phyloP scores from a whole-genome alignment of 2,329 filamentous ascomycete species.

The Colletotrichum tofieldiae region DNA sequence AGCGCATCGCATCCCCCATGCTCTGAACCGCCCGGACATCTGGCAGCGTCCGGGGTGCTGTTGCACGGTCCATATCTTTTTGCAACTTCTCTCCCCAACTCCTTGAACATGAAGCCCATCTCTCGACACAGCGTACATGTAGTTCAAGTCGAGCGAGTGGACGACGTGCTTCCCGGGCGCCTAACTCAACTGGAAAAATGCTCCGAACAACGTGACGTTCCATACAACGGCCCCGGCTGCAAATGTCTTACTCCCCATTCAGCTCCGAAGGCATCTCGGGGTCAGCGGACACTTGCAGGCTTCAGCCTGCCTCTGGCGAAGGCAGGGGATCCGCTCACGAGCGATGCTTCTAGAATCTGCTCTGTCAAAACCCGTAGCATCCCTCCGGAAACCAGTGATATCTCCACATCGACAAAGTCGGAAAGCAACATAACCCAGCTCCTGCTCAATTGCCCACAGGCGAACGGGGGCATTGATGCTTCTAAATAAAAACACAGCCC shows the following conservation, averaged over 20 bases:
- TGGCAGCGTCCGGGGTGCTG: slow-evolving; percentile 5
- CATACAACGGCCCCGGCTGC: too few relatives aligned
- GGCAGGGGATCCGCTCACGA: not conserved
- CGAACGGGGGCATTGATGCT: not conserved
- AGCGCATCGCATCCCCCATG: slow-evolving; percentile 23
- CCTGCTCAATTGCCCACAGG: not conserved
- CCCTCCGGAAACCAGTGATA: not conserved
- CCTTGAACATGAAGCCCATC: not conserved
- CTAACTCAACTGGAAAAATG: not conserved
- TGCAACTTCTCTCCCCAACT: slow-evolving; percentile 2
- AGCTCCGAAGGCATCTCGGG: not conserved
- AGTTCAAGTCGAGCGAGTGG: not conserved
- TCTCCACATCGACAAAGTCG: not conserved
- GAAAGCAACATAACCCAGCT: not conserved
- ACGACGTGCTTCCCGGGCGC: not conserved
- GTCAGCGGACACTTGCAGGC: not conserved
- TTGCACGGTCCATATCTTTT: slow-evolving; percentile 33
- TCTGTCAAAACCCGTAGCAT: not conserved
- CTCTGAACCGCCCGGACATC: not conserved
- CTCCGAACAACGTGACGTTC: not conserved
- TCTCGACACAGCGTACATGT: not conserved
- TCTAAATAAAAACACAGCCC: slow-evolving; percentile 7
- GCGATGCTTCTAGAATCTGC: slow-evolving; percentile 3
- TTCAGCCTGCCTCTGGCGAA: not conserved
- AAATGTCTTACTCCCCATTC: not conserved